Evolutionary conservation across 306 rosid genomes (phyloP).

Genomic region (Citrullus mucosospermus): DNA sequence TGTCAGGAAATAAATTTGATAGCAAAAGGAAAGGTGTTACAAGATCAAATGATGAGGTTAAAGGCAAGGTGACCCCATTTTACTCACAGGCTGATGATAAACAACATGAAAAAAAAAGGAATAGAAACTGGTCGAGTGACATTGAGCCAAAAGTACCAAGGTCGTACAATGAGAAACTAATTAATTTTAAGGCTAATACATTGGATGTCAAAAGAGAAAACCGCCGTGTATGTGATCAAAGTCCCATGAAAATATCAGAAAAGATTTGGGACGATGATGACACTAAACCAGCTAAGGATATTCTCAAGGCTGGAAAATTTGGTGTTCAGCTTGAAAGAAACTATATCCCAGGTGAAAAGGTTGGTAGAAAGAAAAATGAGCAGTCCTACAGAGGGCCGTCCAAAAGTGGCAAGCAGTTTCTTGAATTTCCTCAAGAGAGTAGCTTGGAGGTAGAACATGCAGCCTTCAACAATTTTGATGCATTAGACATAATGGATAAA

Average conservation of each 20-base stretch:
- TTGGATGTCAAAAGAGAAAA: constrained; percentile 8
- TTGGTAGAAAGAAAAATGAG: constrained; percentile 10
- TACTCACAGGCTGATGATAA: constrained; percentile 19
- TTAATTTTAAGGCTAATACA: not conserved
- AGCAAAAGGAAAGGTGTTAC: constrained; percentile 10
- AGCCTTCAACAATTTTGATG: constrained; percentile 61
- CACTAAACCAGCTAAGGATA: constrained; percentile 13
- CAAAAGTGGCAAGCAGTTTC: constrained; percentile 16
- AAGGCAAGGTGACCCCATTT: constrained; percentile 12
- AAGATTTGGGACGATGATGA: constrained; percentile 9
- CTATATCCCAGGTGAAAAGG: constrained; percentile 17
- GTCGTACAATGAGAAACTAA: not conserved
- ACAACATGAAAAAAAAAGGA: constrained; percentile 12
- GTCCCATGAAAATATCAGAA: constrained; percentile 11
- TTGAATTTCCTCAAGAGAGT: constrained; percentile 20
- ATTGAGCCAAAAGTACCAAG: constrained; percentile 10
- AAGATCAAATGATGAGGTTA: constrained; percentile 18
- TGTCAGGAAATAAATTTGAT: not conserved
- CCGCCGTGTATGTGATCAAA: not conserved
- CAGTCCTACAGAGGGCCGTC: constrained; percentile 17
- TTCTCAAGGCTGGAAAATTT: constrained; percentile 14
- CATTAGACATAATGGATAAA: constrained; percentile 25
- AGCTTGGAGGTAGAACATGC: constrained; percentile 51
- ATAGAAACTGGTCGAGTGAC: constrained; percentile 14
- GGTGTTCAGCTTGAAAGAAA: constrained; percentile 22